Base-by-base conservation (phyloP, 768 basidiomycete species). In the Kwoniella heveanensis region DNA sequence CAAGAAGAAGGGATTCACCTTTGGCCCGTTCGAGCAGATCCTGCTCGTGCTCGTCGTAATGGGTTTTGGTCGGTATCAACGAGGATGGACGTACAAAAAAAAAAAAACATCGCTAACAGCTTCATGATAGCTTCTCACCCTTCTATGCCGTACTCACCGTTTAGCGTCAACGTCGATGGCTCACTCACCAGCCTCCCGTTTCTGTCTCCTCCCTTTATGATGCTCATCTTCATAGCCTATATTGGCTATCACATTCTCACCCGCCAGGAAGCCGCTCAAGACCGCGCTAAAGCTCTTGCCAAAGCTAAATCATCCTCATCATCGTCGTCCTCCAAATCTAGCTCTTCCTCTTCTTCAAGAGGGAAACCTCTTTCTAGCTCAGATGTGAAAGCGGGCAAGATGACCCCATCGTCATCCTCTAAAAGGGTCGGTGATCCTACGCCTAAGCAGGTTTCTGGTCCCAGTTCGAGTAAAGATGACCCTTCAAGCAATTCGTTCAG, bases 11-110 rank as follows among this genome's bases (percentile, higher is more conserved):
- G 50, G 61, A 17, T 59, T 78, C 63, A 63, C 66, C 26, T 72
- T 77, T 56, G 78, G 76, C 1, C 78, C 78, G 1, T 58, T 79
- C 12, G 74, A 77, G 57, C 76, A 77, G 54, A 72, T 72, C 17
- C 48, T 79, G 12, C 63, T 70, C 37, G 69, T 79, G 13, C 44
- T 77, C 4, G 47, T 77, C 15, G 66, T 76, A 32, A 71, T 79
- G 54, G 78, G 74, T 5, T 66, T 76, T 61, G 71, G 72, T 71
- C 44, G 30, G 72, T 64, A 17, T 36, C 22, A 39, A 2, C 3
- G 30, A 47, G 22, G 4, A 12, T 24, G 2, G 10, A 26, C 54
- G 27, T 32, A 50, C 47, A 10, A 9, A 8, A 3, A 44, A 3
- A 44, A 10, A 17, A 3, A 10, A 44, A 10, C 8, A 6, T 17